Conservation (phyloP, 2,329 filamentous ascomycete genomes). For the Rugonectria rugulosa region DNA sequence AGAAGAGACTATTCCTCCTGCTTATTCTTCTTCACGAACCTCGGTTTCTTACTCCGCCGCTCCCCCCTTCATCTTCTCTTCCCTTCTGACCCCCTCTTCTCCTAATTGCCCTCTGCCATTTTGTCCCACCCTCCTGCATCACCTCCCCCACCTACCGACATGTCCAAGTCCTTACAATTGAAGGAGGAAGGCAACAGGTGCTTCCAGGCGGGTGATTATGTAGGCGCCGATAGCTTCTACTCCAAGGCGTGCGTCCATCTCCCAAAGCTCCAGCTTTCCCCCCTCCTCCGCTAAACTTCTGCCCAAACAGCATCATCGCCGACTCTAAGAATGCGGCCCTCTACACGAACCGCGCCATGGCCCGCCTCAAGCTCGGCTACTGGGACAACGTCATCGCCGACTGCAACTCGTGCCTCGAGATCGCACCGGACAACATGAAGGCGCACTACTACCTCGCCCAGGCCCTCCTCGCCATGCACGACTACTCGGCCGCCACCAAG, state of each 20-base stretch:
- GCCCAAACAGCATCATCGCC: constrained; percentile 69
- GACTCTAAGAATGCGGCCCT: constrained; percentile 80
- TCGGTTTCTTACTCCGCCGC: not conserved
- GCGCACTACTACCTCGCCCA: constrained; percentile 84
- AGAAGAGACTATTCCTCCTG: no score
- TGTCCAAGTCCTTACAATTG: constrained; percentile 50
- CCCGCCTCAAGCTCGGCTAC: constrained; percentile 74
- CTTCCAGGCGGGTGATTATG: constrained; percentile 71
- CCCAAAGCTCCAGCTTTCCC: not conserved
- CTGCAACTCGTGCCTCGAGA: constrained; percentile 75
- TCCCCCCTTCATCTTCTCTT: no score
- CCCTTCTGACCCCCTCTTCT: not conserved
- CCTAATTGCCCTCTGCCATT: not conserved
- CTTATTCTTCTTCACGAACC: not conserved
- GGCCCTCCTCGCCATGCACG: constrained; percentile 74
- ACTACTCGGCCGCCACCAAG: constrained; percentile 73
- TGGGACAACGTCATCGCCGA: constrained; percentile 82
- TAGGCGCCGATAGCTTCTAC: constrained; percentile 72
- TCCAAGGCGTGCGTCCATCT: constrained; percentile 68
- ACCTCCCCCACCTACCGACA: constrained; percentile 27
- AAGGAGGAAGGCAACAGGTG: constrained; percentile 69
- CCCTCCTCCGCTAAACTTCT: not conserved
- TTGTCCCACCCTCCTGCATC: not conserved
- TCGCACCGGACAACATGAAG: constrained; percentile 75
- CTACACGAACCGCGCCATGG: constrained; percentile 90